Percentiles rank a stretch among this genome's conserved stretches.
phyloP scores from a whole-genome alignment of 139 green algal genomes.

The Gonium pectorale region DNA sequence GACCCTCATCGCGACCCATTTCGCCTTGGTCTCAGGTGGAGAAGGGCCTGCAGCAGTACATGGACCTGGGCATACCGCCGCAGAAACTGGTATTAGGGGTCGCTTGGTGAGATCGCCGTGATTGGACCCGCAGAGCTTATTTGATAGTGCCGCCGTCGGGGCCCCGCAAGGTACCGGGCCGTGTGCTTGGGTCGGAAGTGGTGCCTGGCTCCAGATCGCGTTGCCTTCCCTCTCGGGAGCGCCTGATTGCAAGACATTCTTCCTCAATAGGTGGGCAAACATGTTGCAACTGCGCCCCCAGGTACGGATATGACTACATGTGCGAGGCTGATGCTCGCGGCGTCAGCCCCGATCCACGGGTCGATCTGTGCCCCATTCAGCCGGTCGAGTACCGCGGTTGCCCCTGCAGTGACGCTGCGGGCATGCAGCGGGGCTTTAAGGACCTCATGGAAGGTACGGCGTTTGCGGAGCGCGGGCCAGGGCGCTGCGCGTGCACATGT shows the following conservation, averaged over 20 bases:
- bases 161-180: no score
- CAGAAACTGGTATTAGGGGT: slow-evolving; percentile 69
- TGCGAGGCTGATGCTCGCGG: slow-evolving; percentile 45
- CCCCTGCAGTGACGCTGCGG: slow-evolving; percentile 67
- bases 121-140: no score
- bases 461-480: not conserved
- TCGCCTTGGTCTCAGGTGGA: no score
- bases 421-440: slow-evolving; percentile 49
- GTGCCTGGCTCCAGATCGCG: no score
- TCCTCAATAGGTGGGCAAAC: no score
- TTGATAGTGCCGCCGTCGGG: no score
- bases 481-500: not conserved
- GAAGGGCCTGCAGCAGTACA: slow-evolving; percentile 58
- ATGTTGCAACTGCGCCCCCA: no score
- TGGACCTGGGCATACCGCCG: slow-evolving; percentile 52
- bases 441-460: slow-evolving; percentile 54
- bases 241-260: no score
- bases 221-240: no score
- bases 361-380: slow-evolving; percentile 54
- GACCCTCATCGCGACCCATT: no score
- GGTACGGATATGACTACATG: slow-evolving; percentile 68
- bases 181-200: no score
- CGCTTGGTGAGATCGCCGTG: slow-evolving; percentile 65
- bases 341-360: not conserved
- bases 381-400: slow-evolving; percentile 46